A percentile compares a stretch with the other conserved stretches of the same genome.
Conservation (phyloP, 345 rosid genomes). For the Raphanus sativus region DNA sequence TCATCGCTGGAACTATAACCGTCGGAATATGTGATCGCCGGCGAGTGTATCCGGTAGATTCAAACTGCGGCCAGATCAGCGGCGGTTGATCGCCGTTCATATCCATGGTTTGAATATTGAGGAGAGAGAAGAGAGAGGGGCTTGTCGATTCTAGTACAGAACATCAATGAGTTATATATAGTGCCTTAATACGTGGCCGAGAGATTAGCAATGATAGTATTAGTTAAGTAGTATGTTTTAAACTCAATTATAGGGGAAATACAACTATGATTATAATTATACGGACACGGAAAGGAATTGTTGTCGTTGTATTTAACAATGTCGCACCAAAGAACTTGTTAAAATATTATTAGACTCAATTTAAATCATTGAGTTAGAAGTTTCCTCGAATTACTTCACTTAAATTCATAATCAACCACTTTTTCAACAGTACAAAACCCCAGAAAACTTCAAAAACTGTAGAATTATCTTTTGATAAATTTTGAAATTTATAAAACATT, state of each 20-base stretch:
- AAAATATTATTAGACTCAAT: slow-evolving; percentile 1
- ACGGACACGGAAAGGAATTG: slow-evolving; percentile 42
- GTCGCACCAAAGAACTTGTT: slow-evolving; percentile 24
- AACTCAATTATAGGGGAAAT: slow-evolving; percentile 9
- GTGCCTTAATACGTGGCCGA: slow-evolving; percentile 22
- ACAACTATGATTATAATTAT: slow-evolving; percentile 25
- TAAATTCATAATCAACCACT: neutral
- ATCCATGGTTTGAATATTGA: slow-evolving; percentile 29
- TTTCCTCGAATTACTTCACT: neutral
- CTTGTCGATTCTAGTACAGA: slow-evolving; percentile 10
- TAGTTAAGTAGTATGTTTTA: slow-evolving; percentile 10
- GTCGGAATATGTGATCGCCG: slow-evolving; percentile 42
- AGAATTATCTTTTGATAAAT: neutral
- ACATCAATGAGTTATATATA: slow-evolving; percentile 23
- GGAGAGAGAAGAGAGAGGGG: slow-evolving; percentile 20
- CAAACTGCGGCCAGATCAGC: slow-evolving; percentile 46
- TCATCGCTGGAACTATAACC: slow-evolving; percentile 44
- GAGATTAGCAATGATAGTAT: neutral
- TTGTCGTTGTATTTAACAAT: slow-evolving; percentile 36
- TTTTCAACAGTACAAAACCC: neutral
- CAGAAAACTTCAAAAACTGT: neutral
- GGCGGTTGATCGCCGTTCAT: slow-evolving; percentile 47
- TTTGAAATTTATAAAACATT: neutral
- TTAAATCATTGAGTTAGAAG: slow-evolving; percentile 24
- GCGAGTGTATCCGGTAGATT: slow-evolving; percentile 40